Conservation (phyloP, 768 basidiomycete genomes). For the Mycena haematopus region DNA sequence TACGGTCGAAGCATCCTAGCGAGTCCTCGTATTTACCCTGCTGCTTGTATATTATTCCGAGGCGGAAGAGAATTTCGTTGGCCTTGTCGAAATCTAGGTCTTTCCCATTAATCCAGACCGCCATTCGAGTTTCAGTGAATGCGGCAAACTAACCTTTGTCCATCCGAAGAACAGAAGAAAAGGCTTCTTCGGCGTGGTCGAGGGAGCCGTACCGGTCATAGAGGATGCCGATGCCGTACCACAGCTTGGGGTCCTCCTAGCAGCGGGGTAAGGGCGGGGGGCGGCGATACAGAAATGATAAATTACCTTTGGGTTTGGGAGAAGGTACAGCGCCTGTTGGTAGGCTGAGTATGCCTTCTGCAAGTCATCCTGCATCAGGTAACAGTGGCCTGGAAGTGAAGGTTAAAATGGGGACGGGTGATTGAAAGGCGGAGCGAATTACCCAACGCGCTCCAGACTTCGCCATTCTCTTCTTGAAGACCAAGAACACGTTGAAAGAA, state of each 20-base stretch:
- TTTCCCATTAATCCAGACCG: slow-evolving; percentile 39
- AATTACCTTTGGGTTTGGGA: slow-evolving; percentile 91
- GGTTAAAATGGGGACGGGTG: slow-evolving; percentile 5
- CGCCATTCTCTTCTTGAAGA: slow-evolving; percentile 95
- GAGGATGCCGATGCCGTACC: slow-evolving; percentile 99
- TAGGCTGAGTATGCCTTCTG: slow-evolving; percentile 99
- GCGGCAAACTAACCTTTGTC: slow-evolving; percentile 79
- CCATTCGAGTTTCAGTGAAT: slow-evolving; percentile 13
- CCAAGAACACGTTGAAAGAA: slow-evolving; percentile 93
- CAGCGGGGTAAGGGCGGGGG: slow-evolving; percentile 21
- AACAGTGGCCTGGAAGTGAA: slow-evolving; percentile 79
- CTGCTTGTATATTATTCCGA: slow-evolving; percentile 99
- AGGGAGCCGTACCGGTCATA: slow-evolving; percentile 98
- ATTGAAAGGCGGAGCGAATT: slow-evolving; percentile 35
- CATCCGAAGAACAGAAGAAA: slow-evolving; percentile 94
- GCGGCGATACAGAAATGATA: slow-evolving; percentile 25
- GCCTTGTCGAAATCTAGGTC: slow-evolving; percentile 94
- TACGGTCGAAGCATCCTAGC: slow-evolving; percentile 93
- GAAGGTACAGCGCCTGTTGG: slow-evolving; percentile 95
- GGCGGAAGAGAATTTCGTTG: slow-evolving; percentile 96
- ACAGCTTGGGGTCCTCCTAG: slow-evolving; percentile 94
- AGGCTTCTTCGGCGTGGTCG: slow-evolving; percentile 99
- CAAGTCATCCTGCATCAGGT: slow-evolving; percentile 98
- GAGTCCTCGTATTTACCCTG: slow-evolving; percentile 92
- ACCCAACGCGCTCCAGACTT: slow-evolving; percentile 98